These are phyloP conservation scores for Pseudocercospora macadamiae DNA, from an alignment of 2,329 filamentous ascomycete genomes.

Conservation along the genomic window DNA sequence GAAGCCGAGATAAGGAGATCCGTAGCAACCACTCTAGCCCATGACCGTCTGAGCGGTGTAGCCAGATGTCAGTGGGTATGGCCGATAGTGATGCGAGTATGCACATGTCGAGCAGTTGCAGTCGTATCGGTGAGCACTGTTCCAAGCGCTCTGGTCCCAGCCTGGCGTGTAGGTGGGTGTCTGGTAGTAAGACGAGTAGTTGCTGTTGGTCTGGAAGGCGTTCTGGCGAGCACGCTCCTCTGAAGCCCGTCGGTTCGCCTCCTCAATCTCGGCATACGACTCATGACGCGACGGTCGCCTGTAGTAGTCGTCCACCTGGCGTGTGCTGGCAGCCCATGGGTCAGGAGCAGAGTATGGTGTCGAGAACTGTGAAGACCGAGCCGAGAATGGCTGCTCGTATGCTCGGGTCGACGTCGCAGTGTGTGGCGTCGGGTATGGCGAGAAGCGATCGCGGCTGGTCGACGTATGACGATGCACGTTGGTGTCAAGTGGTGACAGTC, in stretches of 20 bases:
- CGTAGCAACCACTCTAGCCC: conserved; percentile 27
- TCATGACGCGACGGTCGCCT: conserved; percentile 38
- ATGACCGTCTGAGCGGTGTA: conserved; percentile 42
- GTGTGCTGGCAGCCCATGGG: conserved; percentile 37
- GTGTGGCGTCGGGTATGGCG: conserved; percentile 42
- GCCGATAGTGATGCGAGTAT: conserved; percentile 40
- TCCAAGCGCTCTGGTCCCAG: conserved; percentile 41
- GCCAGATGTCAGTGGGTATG: conserved; percentile 37
- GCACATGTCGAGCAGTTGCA: conserved; percentile 40
- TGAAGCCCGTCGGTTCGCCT: conserved; percentile 36
- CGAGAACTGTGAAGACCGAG: conserved; percentile 36
- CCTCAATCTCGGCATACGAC: conserved; percentile 29
- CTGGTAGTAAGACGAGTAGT: conserved; percentile 34
- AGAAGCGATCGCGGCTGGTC: conserved; percentile 47
- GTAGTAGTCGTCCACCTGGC: conserved; percentile 39
- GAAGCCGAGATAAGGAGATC: not conserved
- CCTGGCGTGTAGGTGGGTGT: conserved; percentile 33
- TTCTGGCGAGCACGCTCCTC: conserved; percentile 38
- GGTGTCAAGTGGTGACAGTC: conserved; percentile 66
- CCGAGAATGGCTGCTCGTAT: conserved; percentile 34
- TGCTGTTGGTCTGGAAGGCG: conserved; percentile 33
- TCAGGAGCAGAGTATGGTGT: conserved; percentile 39
- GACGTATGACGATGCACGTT: conserved; percentile 58
- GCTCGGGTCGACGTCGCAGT: conserved; percentile 28
- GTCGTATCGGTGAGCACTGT: conserved; percentile 37